These are phyloP conservation scores for Penium margaritaceum DNA, from an alignment of 139 green algal genomes.

Conservation along the genomic window DNA sequence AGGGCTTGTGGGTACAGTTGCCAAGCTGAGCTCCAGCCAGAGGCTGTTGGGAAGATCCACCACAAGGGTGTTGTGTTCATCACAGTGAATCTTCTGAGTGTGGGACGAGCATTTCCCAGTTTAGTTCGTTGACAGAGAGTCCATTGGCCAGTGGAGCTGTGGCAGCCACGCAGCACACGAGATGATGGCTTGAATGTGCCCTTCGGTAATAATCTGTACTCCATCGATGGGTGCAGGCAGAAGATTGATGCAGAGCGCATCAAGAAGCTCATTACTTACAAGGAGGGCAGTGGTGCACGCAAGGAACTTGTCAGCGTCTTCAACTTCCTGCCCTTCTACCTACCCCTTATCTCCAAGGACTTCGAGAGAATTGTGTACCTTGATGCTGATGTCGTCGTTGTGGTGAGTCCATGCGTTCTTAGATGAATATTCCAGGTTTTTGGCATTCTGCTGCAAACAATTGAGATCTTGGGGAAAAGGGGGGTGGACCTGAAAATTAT, in stretches of 20 bases:
- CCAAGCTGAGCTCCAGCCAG: neutral
- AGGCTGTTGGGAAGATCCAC: no score
- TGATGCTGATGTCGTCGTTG: slow-evolving; percentile 26
- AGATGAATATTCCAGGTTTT: no score
- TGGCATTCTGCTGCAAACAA: no score
- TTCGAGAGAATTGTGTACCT: neutral
- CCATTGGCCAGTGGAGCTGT: neutral
- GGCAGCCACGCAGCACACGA: neutral
- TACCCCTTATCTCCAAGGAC: neutral
- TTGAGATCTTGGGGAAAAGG: no score
- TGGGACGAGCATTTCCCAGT: neutral
- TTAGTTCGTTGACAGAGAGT: no score
- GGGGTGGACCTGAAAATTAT: neutral
- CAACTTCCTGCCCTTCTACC: slow-evolving; percentile 26
- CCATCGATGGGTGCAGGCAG: no score
- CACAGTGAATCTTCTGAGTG: no score
- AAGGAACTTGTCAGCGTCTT: slow-evolving; percentile 22
- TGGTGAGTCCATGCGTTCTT: neutral
- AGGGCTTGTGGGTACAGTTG: no score
- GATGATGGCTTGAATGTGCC: no score
- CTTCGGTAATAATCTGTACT: no score
- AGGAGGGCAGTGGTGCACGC: neutral
- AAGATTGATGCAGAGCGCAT: slow-evolving; percentile 18
- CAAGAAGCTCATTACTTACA: slow-evolving; percentile 16
- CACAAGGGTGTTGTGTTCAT: no score